Conservation (phyloP, 225 moss, liverwort and hornwort genomes). For the Pseudoscleropodium purum region DNA sequence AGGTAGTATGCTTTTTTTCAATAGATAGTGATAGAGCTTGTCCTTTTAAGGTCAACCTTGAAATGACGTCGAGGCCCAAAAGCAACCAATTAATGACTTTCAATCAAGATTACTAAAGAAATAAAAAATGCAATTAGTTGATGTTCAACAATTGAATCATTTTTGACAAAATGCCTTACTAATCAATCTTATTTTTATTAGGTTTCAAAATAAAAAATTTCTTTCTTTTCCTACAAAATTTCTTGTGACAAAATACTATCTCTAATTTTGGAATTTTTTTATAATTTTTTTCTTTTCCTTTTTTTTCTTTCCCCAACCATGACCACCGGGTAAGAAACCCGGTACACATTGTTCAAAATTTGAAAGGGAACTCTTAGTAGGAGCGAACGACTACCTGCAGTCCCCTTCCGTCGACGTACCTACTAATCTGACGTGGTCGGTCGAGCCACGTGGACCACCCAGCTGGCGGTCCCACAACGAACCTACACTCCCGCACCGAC, state of each 20-base stretch:
- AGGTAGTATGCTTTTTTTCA: too few species aligned
- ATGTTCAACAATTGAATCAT: background rate
- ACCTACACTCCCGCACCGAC: background rate
- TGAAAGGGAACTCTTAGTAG: background rate
- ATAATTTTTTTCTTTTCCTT: background rate
- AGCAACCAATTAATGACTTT: background rate
- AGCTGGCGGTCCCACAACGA: background rate
- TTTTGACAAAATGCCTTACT: too few species aligned
- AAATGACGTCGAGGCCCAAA: fast-evolving
- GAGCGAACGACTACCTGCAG: background rate
- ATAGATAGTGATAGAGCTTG: background rate
- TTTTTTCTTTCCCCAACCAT: fast-evolving
- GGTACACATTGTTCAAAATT: background rate
- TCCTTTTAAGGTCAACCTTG: fast-evolving
- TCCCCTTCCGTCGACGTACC: background rate
- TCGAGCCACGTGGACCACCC: background rate
- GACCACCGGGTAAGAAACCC: too few species aligned
- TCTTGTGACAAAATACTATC: background rate
- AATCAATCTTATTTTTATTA: fast-evolving
- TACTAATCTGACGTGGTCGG: background rate
- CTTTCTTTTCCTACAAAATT: fast-evolving
- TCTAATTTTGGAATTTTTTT: too few species aligned
- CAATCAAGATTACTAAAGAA: background rate
- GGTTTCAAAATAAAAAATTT: too few species aligned
- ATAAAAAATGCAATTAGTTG: fast-evolving